A percentile compares a stretch with the other conserved stretches of the same genome.
Conservation (phyloP, 73 alveolate genomes). For the Tetrahymena malaccensis region DNA sequence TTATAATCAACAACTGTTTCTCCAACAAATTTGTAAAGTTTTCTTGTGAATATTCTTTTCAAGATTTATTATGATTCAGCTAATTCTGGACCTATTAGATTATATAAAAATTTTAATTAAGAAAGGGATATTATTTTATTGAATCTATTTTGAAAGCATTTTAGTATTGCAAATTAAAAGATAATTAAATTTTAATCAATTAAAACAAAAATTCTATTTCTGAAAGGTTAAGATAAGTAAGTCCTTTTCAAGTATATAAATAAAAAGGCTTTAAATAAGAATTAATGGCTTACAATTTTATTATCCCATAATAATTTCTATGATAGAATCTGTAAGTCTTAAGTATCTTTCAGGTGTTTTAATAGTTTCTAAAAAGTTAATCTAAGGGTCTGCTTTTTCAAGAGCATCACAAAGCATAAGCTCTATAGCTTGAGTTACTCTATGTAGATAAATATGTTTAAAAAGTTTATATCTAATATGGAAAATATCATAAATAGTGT, state of each 20-base stretch:
- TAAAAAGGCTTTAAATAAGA: no score
- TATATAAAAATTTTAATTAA: neutral
- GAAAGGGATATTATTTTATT: no score
- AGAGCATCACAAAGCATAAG: conserved; percentile 83
- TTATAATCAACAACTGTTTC: neutral
- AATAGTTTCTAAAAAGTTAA: conserved; percentile 61
- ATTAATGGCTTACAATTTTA: no score
- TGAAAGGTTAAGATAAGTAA: no score
- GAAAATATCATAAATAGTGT: conserved; percentile 55
- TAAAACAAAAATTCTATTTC: no score
- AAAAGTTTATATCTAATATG: conserved; percentile 72
- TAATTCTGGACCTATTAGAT: neutral
- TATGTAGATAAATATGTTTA: conserved; percentile 69
- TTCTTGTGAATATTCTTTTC: neutral
- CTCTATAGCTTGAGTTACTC: conserved; percentile 68
- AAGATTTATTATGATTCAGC: neutral
- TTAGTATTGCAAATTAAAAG: no score
- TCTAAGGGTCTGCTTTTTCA: conserved; percentile 50
- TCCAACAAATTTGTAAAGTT: neutral
- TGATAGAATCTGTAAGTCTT: conserved; percentile 63
- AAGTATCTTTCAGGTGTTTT: conserved; percentile 51
- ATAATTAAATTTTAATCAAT: no score
- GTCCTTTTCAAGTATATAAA: no score
- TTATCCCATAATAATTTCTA: neutral
- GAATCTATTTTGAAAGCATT: no score